Evolutionary conservation across 306 rosid species (phyloP).

Genomic region (Lathyrus oleraceus): DNA sequence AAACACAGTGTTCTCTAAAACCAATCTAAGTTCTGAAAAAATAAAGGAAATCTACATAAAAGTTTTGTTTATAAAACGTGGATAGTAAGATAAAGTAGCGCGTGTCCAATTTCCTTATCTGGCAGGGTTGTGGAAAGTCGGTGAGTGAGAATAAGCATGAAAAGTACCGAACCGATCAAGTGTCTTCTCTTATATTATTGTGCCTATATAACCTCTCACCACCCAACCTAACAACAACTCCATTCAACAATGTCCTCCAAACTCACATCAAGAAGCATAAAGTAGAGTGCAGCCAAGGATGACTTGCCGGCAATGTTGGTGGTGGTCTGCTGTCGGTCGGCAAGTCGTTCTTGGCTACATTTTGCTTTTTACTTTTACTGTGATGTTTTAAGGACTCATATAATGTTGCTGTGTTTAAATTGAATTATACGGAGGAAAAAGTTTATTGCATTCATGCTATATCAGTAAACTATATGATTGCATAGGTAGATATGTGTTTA

Average conservation of each 20-base stretch:
- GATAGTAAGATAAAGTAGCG: neutral
- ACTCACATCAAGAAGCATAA: conserved; percentile 40
- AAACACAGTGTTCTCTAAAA: too few species aligned
- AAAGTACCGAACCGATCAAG: neutral
- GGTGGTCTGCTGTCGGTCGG: neutral
- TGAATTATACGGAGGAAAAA: too few species aligned
- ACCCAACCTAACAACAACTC: neutral
- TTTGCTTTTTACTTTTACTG: conserved; percentile 43
- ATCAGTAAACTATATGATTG: too few species aligned
- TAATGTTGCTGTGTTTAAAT: too few species aligned
- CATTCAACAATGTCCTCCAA: conserved; percentile 31
- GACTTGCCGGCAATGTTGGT: conserved; percentile 40
- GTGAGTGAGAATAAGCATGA: neutral
- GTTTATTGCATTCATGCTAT: too few species aligned
- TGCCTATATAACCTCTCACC: neutral
- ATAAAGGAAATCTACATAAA: too few species aligned
- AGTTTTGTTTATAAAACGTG: neutral
- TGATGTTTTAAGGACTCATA: conserved; percentile 19
- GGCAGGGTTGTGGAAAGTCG: neutral
- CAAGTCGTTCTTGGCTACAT: conserved; percentile 54
- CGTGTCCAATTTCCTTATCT: neutral
- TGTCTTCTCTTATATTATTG: neutral
- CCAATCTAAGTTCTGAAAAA: too few species aligned
- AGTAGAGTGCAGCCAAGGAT: conserved; percentile 55
- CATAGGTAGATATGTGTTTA: too few species aligned